Base-by-base conservation (phyloP, 345 rosid genomes). In the Populus tremula region DNA sequence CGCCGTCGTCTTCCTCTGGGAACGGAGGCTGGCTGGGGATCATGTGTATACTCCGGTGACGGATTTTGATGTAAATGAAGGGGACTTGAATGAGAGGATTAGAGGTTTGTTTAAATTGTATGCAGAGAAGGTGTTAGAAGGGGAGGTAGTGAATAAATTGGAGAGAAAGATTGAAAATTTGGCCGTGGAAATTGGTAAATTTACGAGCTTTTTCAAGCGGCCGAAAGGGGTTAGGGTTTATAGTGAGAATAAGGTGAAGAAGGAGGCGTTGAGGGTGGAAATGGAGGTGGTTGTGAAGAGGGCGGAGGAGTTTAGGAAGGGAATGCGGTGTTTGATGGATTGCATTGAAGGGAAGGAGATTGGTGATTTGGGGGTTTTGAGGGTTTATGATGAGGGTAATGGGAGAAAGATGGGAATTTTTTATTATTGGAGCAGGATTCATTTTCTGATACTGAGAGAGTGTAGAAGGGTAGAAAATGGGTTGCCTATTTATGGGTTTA, bases 401-500 rank as follows among this genome's bases (percentile, higher is more conserved):
- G 69, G 41, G 23, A 53, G 59, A 53, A 53, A 53, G 59, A 53
- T 53, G 23, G 0, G 3, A 18, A 2, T 53, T 18, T 53, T 53
- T 6, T 72, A 73, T 61, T 80, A 88, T 80, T 93, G 97, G 98
- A 72, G 59, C 63, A 87, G 84, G 69, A 79, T 89, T 35, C 89
- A 91, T 68, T 62, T 59, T 56, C 33, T 94, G 62, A 70, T 93
- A 66, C 73, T 86, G 50, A 89, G 96, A 79, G 98, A 93, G 84
- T 86, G 92, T 83, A 84, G 87, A 76, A 85, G 98, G 85, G 83
- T 93, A 5, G 89, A 91, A 47, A 91, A 87, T 86, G 94, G 94
- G 12, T 73, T 93, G 62, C 98, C 98, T 6, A 89, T 94, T 59
- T 94, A 91, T 35, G 84, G 90, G 18, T 72, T 72, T 73, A 78